Percentiles rank a stretch among this genome's conserved stretches.
Evolutionary conservation across 1,139 yeast species (phyloP).

Genomic region (Spencermartinsiella ligniputridi): DNA sequence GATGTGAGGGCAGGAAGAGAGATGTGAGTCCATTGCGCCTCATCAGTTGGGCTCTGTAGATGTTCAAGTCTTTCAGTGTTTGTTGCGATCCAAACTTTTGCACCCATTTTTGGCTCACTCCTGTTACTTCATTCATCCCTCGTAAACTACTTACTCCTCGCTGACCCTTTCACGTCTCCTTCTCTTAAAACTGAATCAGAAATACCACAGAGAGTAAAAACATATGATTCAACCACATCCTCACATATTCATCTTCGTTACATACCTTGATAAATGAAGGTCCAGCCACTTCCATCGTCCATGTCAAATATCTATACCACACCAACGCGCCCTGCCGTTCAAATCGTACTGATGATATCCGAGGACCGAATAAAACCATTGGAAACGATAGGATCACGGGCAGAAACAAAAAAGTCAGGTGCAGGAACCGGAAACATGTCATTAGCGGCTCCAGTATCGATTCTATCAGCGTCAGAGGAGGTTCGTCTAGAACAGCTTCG

Average conservation of each 20-base stretch:
- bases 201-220: constrained; percentile 3
- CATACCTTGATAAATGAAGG: constrained; percentile 78
- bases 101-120: too few species aligned
- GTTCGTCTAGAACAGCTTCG: neutral
- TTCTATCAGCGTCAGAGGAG: neutral
- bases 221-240: constrained; percentile 4
- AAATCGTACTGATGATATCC: constrained; percentile 32
- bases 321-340: constrained; percentile 57
- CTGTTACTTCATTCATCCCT: too few species aligned
- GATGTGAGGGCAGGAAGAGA: too few species aligned
- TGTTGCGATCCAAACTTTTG: too few species aligned
- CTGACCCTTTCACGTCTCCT: neutral
- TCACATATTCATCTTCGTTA: constrained; percentile 17
- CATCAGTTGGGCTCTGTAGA: too few species aligned
- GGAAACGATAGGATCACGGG: constrained; percentile 71
- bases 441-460: constrained; percentile 58
- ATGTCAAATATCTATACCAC: constrained; percentile 68
- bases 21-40: too few species aligned
- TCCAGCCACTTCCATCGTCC: constrained; percentile 79
- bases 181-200: neutral
- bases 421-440: constrained; percentile 64
- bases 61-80: too few species aligned
- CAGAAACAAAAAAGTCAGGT: constrained; percentile 58
- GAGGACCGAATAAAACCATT: constrained; percentile 56
- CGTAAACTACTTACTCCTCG: neutral